These are phyloP conservation scores for Picea glauca DNA, from an alignment of 75 land plant species.

Conservation along the genomic window DNA sequence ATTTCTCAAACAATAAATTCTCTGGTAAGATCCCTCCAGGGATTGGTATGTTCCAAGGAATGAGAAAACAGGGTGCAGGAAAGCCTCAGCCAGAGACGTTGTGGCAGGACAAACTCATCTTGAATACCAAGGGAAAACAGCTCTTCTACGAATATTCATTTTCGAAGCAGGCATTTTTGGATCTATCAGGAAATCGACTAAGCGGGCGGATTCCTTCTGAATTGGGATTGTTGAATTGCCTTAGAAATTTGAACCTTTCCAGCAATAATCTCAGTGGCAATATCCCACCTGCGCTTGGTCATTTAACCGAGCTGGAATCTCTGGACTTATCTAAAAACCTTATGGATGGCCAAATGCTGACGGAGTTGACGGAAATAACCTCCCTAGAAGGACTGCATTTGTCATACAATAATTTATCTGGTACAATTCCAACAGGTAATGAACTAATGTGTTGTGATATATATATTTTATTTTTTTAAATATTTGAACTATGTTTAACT, in stretches of 20 bases:
- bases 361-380: background rate
- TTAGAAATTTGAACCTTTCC: conserved; percentile 7
- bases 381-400: background rate
- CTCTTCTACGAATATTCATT: no score
- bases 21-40: conserved; percentile 19
- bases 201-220: background rate
- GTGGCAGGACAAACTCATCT: no score
- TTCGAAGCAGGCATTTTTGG: background rate
- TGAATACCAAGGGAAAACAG: no score
- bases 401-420: conserved; percentile 9
- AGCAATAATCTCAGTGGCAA: conserved; percentile 5
- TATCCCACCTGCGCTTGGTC: background rate
- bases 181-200: conserved; percentile 9
- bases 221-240: background rate
- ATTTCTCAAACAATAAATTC: no score
- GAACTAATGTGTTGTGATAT: no score
- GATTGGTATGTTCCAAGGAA: conserved; percentile 7
- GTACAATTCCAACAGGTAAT: conserved; percentile 5
- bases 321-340: conserved; percentile 8
- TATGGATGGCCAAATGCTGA: conserved; percentile 4
- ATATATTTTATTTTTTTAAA: no score
- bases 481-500: no score
- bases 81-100: no score
- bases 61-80: background rate
- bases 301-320: background rate